A percentile compares a stretch with the other conserved stretches of the same genome.
Evolutionary conservation across 768 basidiomycete genomes (phyloP).

Genomic region (Boletus rufocinnamomeus): DNA sequence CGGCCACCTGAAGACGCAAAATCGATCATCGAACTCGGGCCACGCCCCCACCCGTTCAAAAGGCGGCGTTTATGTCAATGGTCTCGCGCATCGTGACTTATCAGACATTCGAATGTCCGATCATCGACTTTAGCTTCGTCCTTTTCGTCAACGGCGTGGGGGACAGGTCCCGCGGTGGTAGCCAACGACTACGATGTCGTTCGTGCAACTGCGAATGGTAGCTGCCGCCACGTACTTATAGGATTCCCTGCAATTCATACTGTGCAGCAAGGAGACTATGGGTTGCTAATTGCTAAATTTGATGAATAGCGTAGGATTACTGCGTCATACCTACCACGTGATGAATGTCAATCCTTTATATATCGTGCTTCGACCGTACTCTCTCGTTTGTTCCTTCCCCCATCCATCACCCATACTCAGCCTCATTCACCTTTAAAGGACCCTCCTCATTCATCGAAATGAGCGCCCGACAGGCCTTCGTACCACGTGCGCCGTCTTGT

Average conservation of each 20-base stretch:
- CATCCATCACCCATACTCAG: background rate
- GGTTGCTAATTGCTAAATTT: background rate
- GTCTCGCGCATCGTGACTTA: background rate
- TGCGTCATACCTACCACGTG: conserved; percentile 18
- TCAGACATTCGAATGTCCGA: background rate
- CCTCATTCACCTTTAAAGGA: background rate
- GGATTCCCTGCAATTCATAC: background rate
- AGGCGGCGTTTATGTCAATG: too few species aligned
- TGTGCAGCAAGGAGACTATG: background rate
- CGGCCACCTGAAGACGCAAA: background rate
- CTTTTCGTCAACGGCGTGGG: background rate
- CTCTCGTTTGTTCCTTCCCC: background rate
- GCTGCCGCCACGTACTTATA: background rate
- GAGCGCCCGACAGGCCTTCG: conserved; percentile 32
- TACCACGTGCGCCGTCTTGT: conserved; percentile 24
- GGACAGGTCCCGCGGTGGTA: background rate
- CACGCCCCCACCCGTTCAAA: background rate
- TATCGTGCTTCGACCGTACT: background rate
- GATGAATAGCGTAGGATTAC: background rate
- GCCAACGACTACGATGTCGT: background rate
- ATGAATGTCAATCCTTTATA: conserved; percentile 5
- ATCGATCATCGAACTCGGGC: background rate
- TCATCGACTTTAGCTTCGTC: background rate
- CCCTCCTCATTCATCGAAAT: conserved; percentile 8
- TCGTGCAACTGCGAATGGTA: background rate